A percentile compares a stretch with the other conserved stretches of the same genome.
Conservation (phyloP, 345 rosid species). For the Clarkia xantiana region DNA sequence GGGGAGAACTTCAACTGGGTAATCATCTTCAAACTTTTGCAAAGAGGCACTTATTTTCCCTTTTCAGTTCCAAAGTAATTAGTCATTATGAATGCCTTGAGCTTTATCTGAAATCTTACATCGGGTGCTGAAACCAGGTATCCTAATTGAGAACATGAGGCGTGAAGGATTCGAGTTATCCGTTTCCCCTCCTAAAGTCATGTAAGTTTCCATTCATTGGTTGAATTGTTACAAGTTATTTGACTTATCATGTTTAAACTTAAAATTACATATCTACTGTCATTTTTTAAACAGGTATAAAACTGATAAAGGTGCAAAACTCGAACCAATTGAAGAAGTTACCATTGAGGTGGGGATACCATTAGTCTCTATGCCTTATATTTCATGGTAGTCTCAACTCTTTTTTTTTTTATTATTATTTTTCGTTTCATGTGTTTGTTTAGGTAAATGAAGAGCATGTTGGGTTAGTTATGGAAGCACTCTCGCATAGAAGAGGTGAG, state of each 20-base stretch:
- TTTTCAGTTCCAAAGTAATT: background rate
- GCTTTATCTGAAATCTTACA: background rate
- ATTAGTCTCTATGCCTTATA: background rate
- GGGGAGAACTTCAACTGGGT: conserved; percentile 99
- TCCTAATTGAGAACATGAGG: conserved; percentile 96
- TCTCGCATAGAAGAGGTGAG: conserved; percentile 83
- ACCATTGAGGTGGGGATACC: conserved; percentile 52
- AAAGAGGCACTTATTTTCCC: background rate
- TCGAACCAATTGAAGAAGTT: conserved; percentile 95
- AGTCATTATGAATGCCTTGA: background rate
- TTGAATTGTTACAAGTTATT: background rate
- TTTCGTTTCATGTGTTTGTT: conserved; percentile 5
- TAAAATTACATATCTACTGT: background rate
- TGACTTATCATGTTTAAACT: background rate
- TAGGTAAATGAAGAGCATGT: conserved; percentile 89
- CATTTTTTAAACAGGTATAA: conserved; percentile 48
- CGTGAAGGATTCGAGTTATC: conserved; percentile 97
- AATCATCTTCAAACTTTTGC: conserved; percentile 15
- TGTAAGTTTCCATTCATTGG: conserved; percentile 37
- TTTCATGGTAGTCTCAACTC: conserved; percentile 5
- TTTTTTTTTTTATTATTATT: conserved; percentile 2
- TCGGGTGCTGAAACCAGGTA: conserved; percentile 37
- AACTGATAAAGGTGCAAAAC: conserved; percentile 47
- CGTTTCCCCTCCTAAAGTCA: conserved; percentile 94
- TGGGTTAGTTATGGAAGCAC: conserved; percentile 85